A percentile compares a stretch with the other conserved stretches of the same genome.
These are phyloP conservation scores for Penicillium glabrum DNA, from an alignment of 2,329 filamentous ascomycete genomes.

Conservation along the genomic window DNA sequence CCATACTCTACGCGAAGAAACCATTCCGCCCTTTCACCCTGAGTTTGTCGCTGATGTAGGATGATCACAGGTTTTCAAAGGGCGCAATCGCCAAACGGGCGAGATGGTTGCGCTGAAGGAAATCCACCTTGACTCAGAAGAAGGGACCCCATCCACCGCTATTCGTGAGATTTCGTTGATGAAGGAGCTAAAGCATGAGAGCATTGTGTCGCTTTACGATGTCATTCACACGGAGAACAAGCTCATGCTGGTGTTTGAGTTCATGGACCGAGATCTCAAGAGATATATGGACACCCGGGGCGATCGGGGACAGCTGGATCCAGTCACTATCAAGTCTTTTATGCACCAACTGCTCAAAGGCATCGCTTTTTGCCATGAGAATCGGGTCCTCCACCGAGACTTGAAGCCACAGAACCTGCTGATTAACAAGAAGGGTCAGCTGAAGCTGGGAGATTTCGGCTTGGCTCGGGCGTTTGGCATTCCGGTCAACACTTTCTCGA, in stretches of 20 bases:
- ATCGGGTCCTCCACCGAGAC: conserved; percentile 91
- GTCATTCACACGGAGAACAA: conserved; percentile 99
- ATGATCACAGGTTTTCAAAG: conserved; percentile 82
- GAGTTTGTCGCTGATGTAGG: conserved; percentile 20
- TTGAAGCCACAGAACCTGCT: conserved; percentile 95
- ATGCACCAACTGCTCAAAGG: conserved; percentile 97
- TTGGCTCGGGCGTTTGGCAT: conserved; percentile 94
- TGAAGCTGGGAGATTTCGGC: conserved; percentile 94
- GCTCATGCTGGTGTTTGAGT: conserved; percentile 98
- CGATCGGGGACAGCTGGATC: conserved; percentile 84
- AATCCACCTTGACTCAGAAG: conserved; percentile 97
- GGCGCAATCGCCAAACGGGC: conserved; percentile 92
- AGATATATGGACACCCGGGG: conserved; percentile 97
- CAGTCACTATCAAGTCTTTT: conserved; percentile 93
- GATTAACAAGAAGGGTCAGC: conserved; percentile 84
- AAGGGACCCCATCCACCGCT: conserved; percentile 93
- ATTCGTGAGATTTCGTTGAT: conserved; percentile 98
- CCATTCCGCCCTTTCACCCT: not conserved
- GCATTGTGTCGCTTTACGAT: conserved; percentile 95
- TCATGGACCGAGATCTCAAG: conserved; percentile 97
- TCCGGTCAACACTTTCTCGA: conserved; percentile 96
- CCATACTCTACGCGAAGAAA: not conserved
- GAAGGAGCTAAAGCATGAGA: conserved; percentile 99
- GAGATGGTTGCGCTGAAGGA: conserved; percentile 97
- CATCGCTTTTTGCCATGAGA: conserved; percentile 97